A percentile compares a stretch with the other conserved stretches of the same genome.
Conservation (phyloP, 768 basidiomycete genomes). For the Hygrophoropsis aurantiaca region DNA sequence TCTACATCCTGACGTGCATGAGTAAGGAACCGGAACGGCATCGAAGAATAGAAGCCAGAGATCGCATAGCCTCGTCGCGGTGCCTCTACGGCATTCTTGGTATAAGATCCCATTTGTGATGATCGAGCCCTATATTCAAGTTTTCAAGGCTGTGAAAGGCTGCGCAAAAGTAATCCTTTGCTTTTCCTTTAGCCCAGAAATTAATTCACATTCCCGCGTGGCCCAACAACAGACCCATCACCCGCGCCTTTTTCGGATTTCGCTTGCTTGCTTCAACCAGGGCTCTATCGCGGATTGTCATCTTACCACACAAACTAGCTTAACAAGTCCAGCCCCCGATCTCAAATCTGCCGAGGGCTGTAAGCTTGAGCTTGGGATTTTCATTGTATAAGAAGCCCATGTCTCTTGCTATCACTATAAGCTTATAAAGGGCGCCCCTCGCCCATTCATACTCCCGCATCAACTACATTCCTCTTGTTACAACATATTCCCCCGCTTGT, state of each 20-base stretch:
- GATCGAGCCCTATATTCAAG: constrained; percentile 2
- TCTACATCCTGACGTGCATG: not conserved
- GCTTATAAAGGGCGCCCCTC: constrained; percentile 9
- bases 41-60: constrained; percentile 1
- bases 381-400: constrained; percentile 20
- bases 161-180: constrained; percentile 5
- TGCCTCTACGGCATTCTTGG: constrained; percentile 5
- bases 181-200: constrained; percentile 1
- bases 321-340: constrained; percentile 17
- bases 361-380: constrained; percentile 9
- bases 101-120: constrained; percentile 7
- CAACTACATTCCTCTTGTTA: constrained; percentile 11
- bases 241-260: constrained; percentile 4
- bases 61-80: constrained; percentile 8
- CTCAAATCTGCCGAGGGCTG: constrained; percentile 7
- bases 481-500: constrained; percentile 1
- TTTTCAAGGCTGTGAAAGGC: constrained; percentile 1
- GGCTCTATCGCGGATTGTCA: constrained; percentile 1
- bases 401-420: constrained; percentile 15
- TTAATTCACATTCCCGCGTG: constrained; percentile 1
- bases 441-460: constrained; percentile 8
- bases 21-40: not conserved
- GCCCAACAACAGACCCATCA: constrained; percentile 1
- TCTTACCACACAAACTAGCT: not conserved
- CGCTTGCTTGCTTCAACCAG: not conserved